These are phyloP conservation scores for Fraxinus sp. DNA, from an alignment of 305 asterid species.

Conservation along the genomic window DNA sequence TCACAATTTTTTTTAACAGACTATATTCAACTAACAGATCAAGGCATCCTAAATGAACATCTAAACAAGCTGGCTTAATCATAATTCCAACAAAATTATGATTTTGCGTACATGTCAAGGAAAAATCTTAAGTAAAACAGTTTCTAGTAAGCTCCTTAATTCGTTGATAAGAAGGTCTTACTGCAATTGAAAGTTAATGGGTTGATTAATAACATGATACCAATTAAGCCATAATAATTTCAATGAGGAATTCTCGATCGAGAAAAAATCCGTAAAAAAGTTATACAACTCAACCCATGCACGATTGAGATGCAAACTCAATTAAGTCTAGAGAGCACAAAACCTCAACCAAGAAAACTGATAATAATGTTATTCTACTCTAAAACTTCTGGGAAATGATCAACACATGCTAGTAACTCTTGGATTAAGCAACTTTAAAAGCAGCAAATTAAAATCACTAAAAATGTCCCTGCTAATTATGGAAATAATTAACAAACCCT, in stretches of 20 bases:
- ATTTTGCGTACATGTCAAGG: background rate
- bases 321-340: background rate
- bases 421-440: background rate
- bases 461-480: background rate
- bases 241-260: background rate
- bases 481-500: background rate
- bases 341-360: background rate
- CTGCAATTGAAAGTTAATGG: background rate
- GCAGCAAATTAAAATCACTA: background rate
- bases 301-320: background rate
- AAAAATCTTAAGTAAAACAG: background rate
- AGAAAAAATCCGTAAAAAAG: background rate
- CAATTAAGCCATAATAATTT: background rate
- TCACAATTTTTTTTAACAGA: background rate
- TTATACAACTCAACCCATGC: no score
- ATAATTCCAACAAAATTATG: background rate
- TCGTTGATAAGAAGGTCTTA: background rate
- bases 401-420: background rate
- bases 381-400: background rate
- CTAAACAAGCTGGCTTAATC: background rate
- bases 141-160: background rate
- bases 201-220: background rate
- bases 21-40: background rate
- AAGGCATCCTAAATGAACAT: background rate
- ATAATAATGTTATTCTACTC: background rate